phyloP scores from a whole-genome alignment of 345 rosid genomes.

The Brassica rapa region DNA sequence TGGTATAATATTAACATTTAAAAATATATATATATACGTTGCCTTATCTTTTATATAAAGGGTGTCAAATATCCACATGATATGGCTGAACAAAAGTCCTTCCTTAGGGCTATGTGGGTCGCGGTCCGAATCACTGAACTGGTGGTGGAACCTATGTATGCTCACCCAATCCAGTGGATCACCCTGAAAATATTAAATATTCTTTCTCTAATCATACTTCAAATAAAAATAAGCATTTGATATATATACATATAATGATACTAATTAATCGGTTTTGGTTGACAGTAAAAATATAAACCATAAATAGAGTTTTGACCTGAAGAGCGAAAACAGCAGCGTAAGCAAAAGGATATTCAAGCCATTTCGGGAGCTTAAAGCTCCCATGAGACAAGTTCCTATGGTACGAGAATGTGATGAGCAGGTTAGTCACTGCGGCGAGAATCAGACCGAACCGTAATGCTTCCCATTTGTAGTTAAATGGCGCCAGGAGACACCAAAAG shows the following conservation, averaged over 20 bases:
- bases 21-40: not conserved
- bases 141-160: conserved; percentile 85
- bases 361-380: conserved; percentile 77
- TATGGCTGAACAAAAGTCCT: conserved; percentile 88
- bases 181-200: conserved; percentile 24
- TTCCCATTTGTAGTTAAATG: conserved; percentile 64
- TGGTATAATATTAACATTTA: no score
- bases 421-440: conserved; percentile 47
- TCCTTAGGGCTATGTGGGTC: conserved; percentile 89
- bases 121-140: conserved; percentile 74
- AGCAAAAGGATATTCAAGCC: conserved; percentile 81
- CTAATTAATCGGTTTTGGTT: not conserved
- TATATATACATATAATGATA: not conserved
- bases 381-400: conserved; percentile 71
- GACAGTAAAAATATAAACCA: not conserved
- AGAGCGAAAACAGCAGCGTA: conserved; percentile 69
- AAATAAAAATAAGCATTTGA: not conserved
- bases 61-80: conserved; percentile 73
- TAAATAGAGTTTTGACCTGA: conserved; percentile 48
- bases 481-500: conserved; percentile 61
- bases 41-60: conserved; percentile 53
- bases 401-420: conserved; percentile 69
- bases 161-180: conserved; percentile 90
- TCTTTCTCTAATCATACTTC: not conserved
- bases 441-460: conserved; percentile 61